phyloP scores from a whole-genome alignment of 2,329 filamentous ascomycete species.

The Myriosclerotinia curreyana region DNA sequence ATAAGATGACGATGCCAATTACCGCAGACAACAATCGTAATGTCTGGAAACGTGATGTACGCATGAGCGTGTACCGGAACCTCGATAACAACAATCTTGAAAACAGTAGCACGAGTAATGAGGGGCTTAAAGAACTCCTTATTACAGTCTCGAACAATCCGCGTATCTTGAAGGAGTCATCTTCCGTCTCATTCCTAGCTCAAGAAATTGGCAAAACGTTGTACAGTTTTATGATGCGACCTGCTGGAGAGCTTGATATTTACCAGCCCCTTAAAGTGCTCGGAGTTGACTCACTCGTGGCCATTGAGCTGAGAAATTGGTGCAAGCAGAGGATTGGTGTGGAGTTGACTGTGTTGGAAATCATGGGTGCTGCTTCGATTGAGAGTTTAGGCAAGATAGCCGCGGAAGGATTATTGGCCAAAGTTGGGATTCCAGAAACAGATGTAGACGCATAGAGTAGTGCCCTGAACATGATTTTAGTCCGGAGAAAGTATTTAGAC shows the following conservation, averaged over 20 bases:
- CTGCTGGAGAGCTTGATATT: background rate
- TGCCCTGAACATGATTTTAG: background rate
- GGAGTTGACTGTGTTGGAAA: background rate
- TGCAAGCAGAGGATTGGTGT: background rate
- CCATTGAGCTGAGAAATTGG: slow-evolving; percentile 15
- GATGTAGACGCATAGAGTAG: background rate
- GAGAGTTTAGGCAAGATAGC: background rate
- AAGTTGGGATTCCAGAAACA: background rate
- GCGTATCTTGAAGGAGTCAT: background rate
- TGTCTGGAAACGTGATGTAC: slow-evolving; percentile 15
- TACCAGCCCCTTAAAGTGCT: background rate
- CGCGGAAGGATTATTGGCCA: background rate
- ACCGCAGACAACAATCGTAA: background rate
- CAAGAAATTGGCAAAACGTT: slow-evolving; percentile 1
- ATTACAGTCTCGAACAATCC: background rate
- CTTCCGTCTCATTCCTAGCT: background rate
- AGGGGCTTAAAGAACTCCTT: background rate
- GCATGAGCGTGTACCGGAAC: slow-evolving; percentile 2
- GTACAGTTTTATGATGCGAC: background rate
- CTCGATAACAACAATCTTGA: background rate
- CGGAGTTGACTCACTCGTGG: slow-evolving; percentile 8
- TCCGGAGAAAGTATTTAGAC: background rate
- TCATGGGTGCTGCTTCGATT: slow-evolving; percentile 1
- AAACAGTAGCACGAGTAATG: background rate
- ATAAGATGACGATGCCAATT: background rate